phyloP scores from a whole-genome alignment of 2,329 filamentous ascomycete genomes.

The Ophiobolus disseminans region DNA sequence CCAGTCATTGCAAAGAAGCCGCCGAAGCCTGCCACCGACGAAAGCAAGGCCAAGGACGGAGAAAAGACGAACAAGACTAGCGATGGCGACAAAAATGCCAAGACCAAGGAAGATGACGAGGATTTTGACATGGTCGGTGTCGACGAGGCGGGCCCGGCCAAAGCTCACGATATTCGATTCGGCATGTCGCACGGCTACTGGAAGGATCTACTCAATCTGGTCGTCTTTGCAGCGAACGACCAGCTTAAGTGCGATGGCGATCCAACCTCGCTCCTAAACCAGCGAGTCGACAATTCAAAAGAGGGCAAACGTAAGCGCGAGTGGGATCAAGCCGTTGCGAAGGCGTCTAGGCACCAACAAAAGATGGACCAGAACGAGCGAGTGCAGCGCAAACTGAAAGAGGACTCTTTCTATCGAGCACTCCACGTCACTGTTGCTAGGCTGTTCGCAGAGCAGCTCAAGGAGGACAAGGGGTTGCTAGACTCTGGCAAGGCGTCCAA shows the following conservation, averaged over 20 bases:
- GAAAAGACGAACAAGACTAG: background rate
- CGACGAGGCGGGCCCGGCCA: constrained; percentile 39
- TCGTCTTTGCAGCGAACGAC: constrained; percentile 59
- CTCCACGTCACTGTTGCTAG: constrained; percentile 62
- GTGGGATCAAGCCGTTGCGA: constrained; percentile 31
- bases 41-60: constrained; percentile 1
- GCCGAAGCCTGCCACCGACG: constrained; percentile 28
- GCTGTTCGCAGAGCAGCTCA: constrained; percentile 64
- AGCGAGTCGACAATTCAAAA: constrained; percentile 32
- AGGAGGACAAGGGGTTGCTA: constrained; percentile 55
- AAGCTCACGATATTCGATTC: constrained; percentile 36
- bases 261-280: constrained; percentile 52
- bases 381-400: constrained; percentile 52
- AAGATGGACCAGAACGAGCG: constrained; percentile 52
- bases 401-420: constrained; percentile 57
- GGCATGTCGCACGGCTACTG: constrained; percentile 66
- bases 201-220: constrained; percentile 67
- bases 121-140: constrained; percentile 55
- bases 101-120: constrained; percentile 24
- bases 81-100: background rate
- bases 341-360: constrained; percentile 36
- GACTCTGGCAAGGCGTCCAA: constrained; percentile 50
- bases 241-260: constrained; percentile 54
- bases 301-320: constrained; percentile 22
- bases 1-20: constrained; percentile 64